Percentiles rank a stretch among this genome's conserved stretches.
Conservation (phyloP, 2,329 filamentous ascomycete genomes). For the Zasmidium angulare region DNA sequence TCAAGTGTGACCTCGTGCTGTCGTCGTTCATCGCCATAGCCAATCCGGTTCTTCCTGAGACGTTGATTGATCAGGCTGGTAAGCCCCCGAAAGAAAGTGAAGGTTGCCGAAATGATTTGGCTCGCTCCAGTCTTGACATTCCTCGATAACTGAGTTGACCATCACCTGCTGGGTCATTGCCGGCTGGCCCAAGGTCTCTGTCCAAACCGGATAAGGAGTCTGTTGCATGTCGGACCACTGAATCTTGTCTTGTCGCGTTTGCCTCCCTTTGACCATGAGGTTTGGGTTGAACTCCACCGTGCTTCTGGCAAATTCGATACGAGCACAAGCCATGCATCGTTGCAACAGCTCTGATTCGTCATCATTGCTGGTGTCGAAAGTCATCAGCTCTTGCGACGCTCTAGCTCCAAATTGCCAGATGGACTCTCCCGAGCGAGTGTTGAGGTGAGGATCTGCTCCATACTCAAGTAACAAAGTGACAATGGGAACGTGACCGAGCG, state of each 20-base stretch:
- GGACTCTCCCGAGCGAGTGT: conserved; percentile 3
- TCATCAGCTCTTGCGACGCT: conserved; percentile 1
- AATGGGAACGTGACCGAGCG: conserved; percentile 4
- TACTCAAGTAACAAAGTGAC: conserved; percentile 2
- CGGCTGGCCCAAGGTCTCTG: too few relatives aligned
- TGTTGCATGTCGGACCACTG: not conserved
- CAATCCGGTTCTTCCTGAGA: too few relatives aligned
- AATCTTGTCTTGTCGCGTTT: not conserved
- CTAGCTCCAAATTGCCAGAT: conserved; percentile 9
- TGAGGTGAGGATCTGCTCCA: conserved; percentile 2
- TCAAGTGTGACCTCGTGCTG: too few relatives aligned
- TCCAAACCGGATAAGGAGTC: too few relatives aligned
- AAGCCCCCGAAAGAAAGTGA: too few relatives aligned
- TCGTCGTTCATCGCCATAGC: too few relatives aligned
- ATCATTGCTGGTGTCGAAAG: not conserved
- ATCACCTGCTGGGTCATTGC: too few relatives aligned
- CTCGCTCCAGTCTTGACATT: too few relatives aligned
- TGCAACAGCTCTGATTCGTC: not conserved
- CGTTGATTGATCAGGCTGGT: too few relatives aligned
- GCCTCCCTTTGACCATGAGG: not conserved
- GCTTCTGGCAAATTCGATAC: conserved; percentile 9
- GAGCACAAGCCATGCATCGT: conserved; percentile 4
- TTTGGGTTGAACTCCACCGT: conserved; percentile 9
- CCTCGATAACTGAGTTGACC: too few relatives aligned
- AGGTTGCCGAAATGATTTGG: too few relatives aligned